Evolutionary conservation across 805 yeast species (phyloP), one percentile per base, ranked within the genome.

Genomic region (Myxozyma geophila): DNA sequence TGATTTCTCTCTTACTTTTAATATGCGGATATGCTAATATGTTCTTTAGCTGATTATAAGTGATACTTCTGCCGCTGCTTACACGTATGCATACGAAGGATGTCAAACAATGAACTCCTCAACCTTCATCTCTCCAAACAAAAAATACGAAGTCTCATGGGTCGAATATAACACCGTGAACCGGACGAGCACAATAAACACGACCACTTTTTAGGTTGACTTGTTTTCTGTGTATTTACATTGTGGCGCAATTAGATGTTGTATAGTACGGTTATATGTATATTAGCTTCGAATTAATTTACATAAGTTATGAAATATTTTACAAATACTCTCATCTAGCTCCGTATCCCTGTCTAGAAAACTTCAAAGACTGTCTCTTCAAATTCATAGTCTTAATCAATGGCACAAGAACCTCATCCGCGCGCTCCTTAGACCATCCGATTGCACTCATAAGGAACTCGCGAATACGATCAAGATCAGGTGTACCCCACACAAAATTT

Each of bases 401-500:
- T 2, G 99, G 99, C 19, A 92, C 81, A 73, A 95, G 78, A 2
- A 92, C 87, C 71, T 90, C 92, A 72, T 93, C 96, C 1, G 90
- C 87, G 63, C 84, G 82, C 8, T 82, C 86, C 70, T 85, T 85
- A 1, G 82, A 77, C 98, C 99, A 96, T 1, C 92, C 92, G 8
- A 92, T 85, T 51, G 85, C 85, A 52, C 77, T 79, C 82, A 83
- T 83, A 74, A 95, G 78, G 69, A 83, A 92, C 0, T 84, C 79
- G 37, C 98, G 77, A 56, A 95, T 78, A 68, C 85, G 85, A 70
- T 92, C 98, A 63, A 92, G 76, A 73, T 90, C 91, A 0, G 98
- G 97, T 1, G 80, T 77, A 0, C 98, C 98, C 99, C 99, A 95
- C 53, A 83, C 83, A 76, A 95, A 92, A 59, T 82, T 81, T 0